Evolutionary conservation across 1,139 yeast species (phyloP), one percentile per base, ranked within the genome.

Genomic region (Candida sp.): DNA sequence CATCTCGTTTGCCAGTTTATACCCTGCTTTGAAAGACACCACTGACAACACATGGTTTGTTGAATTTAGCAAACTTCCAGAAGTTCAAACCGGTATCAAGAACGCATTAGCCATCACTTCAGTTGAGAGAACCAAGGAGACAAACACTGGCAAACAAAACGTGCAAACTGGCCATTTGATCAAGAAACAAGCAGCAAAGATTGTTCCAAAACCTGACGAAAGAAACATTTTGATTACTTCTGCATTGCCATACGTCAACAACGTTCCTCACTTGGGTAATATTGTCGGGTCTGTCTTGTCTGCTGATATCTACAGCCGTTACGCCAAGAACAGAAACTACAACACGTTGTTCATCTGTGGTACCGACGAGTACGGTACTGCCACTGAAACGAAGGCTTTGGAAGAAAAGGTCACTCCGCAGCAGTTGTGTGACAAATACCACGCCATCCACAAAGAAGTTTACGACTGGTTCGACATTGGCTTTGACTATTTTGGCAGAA

Each of bases 301-400:
- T 53, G 99, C 99, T 34, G 99, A 94, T 75, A 90, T 94, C 57
- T 96, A 84, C 73, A 82, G 98, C 50, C 86, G 99, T 68, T 94
- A 90, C 72, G 85, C 90, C 66, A 93, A 92, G 70, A 86, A 88
- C 59, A 85, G 98, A 75, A 90, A 92, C 70, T 87, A 88, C 75
- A 94, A 93, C 67, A 80, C 97, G 23, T 75, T 94, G 55, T 94
- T 77, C 64, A 74, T 94, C 53, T 92, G 99, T 73, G 99, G 99
- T 73, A 96, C 99, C 37, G 99, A 94, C 68, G 99, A 94, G 73
- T 96, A 94, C 68, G 99, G 99, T 68, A 94, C 99, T 55, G 99
- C 99, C 47, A 94, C 99, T 27, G 99, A 94, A 72, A 96, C 99
- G 35, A 94, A 94, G 73, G 99, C 99, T 8, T 77, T 94, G 52